A percentile compares a stretch with the other conserved stretches of the same genome.
Conservation (phyloP, 2,329 filamentous ascomycete genomes). For the Talaromyces rugulosus region DNA sequence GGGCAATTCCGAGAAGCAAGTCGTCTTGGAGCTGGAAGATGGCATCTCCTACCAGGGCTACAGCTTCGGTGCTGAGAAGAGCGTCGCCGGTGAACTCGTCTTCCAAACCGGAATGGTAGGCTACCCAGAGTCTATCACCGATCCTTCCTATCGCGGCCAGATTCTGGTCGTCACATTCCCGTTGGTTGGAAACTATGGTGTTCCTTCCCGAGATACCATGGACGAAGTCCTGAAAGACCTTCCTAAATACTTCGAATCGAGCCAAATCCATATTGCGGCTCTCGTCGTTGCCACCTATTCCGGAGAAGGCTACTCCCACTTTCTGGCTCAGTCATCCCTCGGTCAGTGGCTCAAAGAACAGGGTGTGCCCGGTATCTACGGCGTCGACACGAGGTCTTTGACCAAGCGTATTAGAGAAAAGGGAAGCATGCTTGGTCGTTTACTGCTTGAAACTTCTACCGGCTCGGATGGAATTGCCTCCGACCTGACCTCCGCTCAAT, state of each 20-base stretch:
- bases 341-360: constrained; percentile 96
- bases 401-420: constrained; percentile 92
- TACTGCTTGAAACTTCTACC: constrained; percentile 67
- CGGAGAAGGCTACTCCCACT: constrained; percentile 93
- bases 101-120: constrained; percentile 99
- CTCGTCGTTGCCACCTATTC: constrained; percentile 80
- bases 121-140: constrained; percentile 91
- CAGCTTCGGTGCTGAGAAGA: constrained; percentile 94
- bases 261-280: constrained; percentile 87
- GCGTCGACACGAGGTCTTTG: constrained; percentile 86
- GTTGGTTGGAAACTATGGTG: constrained; percentile 94
- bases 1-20: constrained; percentile 53
- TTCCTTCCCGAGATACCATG: constrained; percentile 78
- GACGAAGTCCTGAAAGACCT: constrained; percentile 82
- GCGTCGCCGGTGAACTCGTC: constrained; percentile 91
- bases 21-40: constrained; percentile 90
- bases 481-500: constrained; percentile 26
- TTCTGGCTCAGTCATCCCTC: constrained; percentile 83
- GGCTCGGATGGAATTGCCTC: constrained; percentile 40
- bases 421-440: constrained; percentile 91
- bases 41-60: constrained; percentile 87
- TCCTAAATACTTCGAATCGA: constrained; percentile 89
- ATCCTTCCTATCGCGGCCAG: constrained; percentile 85
- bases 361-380: constrained; percentile 87
- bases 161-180: constrained; percentile 97